Percentiles rank a stretch among this genome's conserved stretches.
Conservation (phyloP, 768 basidiomycete genomes). For the Naganishia vishniacii region DNA sequence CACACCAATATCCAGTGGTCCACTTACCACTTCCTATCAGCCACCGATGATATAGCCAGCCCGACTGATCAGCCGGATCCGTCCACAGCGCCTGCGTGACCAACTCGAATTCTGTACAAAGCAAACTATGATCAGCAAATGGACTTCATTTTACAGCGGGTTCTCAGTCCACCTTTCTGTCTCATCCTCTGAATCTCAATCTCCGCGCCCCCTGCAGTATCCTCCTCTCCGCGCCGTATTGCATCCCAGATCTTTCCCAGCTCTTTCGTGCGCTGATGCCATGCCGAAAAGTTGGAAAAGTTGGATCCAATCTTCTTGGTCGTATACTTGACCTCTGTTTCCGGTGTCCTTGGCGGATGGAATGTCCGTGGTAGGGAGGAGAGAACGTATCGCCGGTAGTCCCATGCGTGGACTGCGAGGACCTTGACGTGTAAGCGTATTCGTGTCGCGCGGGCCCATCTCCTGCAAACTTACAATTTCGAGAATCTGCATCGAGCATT, state of each 20-base stretch:
- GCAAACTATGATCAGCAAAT: background rate
- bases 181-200: slow-evolving; percentile 56
- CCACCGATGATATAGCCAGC: slow-evolving; percentile 99
- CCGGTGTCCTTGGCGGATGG: slow-evolving; percentile 51
- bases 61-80: slow-evolving; percentile 91
- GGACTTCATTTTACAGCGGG: background rate
- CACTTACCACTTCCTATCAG: slow-evolving; percentile 69
- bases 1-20: background rate
- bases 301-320: slow-evolving; percentile 83
- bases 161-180: slow-evolving; percentile 61
- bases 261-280: slow-evolving; percentile 92
- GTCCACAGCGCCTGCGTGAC: slow-evolving; percentile 92
- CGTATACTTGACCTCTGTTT: slow-evolving; percentile 78
- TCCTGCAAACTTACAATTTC: slow-evolving; percentile 70
- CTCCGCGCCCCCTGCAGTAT: background rate
- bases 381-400: slow-evolving; percentile 82
- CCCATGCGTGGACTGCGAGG: slow-evolving; percentile 80
- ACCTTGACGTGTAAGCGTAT: background rate
- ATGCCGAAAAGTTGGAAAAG: slow-evolving; percentile 96
- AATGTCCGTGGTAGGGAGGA: slow-evolving; percentile 59
- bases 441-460: background rate
- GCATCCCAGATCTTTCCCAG: slow-evolving; percentile 61
- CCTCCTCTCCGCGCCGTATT: slow-evolving; percentile 51
- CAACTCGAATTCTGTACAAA: slow-evolving; percentile 72
- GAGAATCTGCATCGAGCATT: slow-evolving; percentile 81